Evolutionary conservation across 2,329 filamentous ascomycete genomes (phyloP).

Genomic region (Ascochyta clinopodiicola): DNA sequence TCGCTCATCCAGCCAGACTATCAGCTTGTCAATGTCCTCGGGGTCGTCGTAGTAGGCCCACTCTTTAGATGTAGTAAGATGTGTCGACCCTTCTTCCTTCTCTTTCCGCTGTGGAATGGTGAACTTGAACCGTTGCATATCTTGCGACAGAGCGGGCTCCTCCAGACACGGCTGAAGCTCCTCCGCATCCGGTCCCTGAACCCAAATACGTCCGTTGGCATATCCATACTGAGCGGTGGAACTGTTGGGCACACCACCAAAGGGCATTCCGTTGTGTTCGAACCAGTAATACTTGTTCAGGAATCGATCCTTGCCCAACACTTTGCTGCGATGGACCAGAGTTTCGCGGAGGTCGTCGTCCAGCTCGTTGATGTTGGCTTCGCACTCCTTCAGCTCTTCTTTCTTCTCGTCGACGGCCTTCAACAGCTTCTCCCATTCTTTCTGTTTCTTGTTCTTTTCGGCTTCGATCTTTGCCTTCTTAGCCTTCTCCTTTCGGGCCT

Average conservation of each 20-base stretch:
- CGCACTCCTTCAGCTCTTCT: constrained; percentile 77
- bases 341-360: constrained; percentile 94
- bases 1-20: constrained; percentile 87
- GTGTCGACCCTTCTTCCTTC: constrained; percentile 82
- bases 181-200: constrained; percentile 91
- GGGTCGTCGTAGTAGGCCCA: constrained; percentile 93
- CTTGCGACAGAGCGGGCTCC: constrained; percentile 74
- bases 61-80: constrained; percentile 76
- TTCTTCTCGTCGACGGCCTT: constrained; percentile 91
- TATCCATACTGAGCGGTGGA: constrained; percentile 88
- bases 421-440: constrained; percentile 84
- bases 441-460: constrained; percentile 74
- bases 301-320: constrained; percentile 92
- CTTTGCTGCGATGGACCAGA: constrained; percentile 86
- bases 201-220: constrained; percentile 94
- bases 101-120: constrained; percentile 86
- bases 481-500: constrained; percentile 68
- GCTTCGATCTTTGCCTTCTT: constrained; percentile 67
- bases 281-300: constrained; percentile 99
- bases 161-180: constrained; percentile 64
- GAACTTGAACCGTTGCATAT: constrained; percentile 77
- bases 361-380: constrained; percentile 82
- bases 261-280: constrained; percentile 97
- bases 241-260: constrained; percentile 83
- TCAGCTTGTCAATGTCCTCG: constrained; percentile 76